Evolutionary conservation across 1,284 basidiomycete genomes (phyloP).

Genomic region (Flammula alnicola): DNA sequence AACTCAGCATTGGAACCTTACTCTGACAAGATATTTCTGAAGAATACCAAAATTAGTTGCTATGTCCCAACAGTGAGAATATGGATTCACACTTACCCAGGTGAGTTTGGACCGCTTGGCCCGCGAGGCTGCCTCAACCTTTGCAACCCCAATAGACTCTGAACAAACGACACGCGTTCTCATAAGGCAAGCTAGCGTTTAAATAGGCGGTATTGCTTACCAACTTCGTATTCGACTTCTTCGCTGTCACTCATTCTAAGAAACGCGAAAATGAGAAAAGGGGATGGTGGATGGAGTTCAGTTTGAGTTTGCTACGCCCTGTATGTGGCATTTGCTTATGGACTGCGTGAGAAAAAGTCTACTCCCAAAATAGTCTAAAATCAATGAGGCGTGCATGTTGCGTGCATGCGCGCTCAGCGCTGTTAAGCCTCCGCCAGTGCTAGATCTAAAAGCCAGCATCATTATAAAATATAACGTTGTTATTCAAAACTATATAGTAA

Average conservation of each 20-base stretch:
- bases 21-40: slow-evolving; percentile 68
- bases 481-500: too few relatives aligned
- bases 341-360: too few relatives aligned
- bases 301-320: too few relatives aligned
- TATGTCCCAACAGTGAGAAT: neutral
- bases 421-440: too few relatives aligned
- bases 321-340: too few relatives aligned
- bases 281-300: too few relatives aligned
- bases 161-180: slow-evolving; percentile 7
- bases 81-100: slow-evolving; percentile 37
- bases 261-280: too few relatives aligned
- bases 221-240: slow-evolving; percentile 69
- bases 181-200: neutral
- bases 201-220: slow-evolving; percentile 43
- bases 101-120: slow-evolving; percentile 42
- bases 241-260: slow-evolving; percentile 41
- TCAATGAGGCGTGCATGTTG: too few relatives aligned
- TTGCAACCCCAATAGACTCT: slow-evolving; percentile 62
- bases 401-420: too few relatives aligned
- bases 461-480: too few relatives aligned
- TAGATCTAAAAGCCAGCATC: too few relatives aligned
- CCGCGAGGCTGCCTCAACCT: slow-evolving; percentile 37
- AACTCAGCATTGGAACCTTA: slow-evolving; percentile 34
- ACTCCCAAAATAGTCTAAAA: too few relatives aligned
- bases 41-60: neutral